Conservation (phyloP, 371 early-diverging fungal genomes). For the Mucor indicus region DNA sequence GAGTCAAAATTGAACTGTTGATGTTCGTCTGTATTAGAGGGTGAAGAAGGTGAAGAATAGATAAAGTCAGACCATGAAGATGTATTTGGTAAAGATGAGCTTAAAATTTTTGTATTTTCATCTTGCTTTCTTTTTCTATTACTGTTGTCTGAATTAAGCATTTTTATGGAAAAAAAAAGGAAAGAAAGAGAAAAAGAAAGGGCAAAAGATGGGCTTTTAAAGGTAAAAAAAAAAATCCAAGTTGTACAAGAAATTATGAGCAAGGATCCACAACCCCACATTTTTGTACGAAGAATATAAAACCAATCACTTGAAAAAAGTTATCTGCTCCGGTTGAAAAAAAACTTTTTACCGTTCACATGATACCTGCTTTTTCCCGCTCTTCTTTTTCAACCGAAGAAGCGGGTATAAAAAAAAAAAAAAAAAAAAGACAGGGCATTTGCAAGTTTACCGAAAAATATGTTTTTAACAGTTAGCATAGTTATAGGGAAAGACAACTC, state of each 20-base stretch:
- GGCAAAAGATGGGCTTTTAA: neutral
- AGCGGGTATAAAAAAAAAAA: constrained; percentile 4
- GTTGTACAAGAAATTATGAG: constrained; percentile 3
- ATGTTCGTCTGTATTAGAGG: constrained; percentile 4
- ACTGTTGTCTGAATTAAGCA: constrained; percentile 11
- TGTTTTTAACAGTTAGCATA: no score
- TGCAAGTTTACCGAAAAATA: no score
- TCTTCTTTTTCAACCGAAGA: constrained; percentile 14
- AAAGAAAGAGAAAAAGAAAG: constrained; percentile 1
- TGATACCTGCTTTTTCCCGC: constrained; percentile 18
- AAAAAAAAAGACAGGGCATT: neutral
- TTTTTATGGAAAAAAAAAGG: neutral
- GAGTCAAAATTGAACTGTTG: constrained; percentile 11
- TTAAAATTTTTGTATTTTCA: constrained; percentile 8
- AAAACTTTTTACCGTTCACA: constrained; percentile 22
- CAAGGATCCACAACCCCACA: constrained; percentile 34
- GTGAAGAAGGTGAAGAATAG: constrained; percentile 32
- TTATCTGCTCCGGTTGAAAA: neutral
- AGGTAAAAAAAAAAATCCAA: neutral
- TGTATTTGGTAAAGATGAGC: constrained; percentile 13
- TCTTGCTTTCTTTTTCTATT: constrained; percentile 26
- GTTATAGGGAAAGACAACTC: no score
- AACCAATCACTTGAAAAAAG: constrained; percentile 27
- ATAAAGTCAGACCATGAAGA: constrained; percentile 34
- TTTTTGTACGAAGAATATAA: constrained; percentile 17